Percentiles rank a stretch among this genome's conserved stretches.
Evolutionary conservation across 2,329 filamentous ascomycete genomes (phyloP).

Genomic region (Sordariomycetes sp.): DNA sequence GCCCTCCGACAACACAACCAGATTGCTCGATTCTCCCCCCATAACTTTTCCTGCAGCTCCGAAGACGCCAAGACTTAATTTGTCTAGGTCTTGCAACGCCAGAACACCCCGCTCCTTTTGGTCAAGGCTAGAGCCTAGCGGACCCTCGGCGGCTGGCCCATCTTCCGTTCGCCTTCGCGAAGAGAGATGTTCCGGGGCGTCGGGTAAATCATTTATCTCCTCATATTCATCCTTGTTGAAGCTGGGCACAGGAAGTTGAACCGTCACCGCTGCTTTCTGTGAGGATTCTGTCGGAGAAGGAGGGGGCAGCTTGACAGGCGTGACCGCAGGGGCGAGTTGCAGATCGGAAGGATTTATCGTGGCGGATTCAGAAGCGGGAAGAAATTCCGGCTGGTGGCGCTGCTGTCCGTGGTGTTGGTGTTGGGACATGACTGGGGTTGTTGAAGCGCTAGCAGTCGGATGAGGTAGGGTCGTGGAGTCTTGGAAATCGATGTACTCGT

Average conservation of each 20-base stretch:
- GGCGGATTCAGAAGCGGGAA: neutral
- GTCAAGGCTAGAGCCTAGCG: conserved; percentile 55
- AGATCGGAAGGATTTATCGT: conserved; percentile 1
- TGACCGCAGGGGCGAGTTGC: neutral
- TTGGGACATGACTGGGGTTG: neutral
- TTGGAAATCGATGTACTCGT: conserved; percentile 21
- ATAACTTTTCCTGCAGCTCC: conserved; percentile 62
- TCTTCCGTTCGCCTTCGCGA: conserved; percentile 42
- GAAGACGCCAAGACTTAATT: conserved; percentile 61
- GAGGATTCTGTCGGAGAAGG: neutral
- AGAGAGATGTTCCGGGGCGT: conserved; percentile 36
- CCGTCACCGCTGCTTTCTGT: conserved; percentile 22
- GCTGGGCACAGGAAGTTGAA: conserved; percentile 32
- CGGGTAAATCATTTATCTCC: conserved; percentile 32
- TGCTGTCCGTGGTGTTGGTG: neutral
- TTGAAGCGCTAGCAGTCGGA: neutral
- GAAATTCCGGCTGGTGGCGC: neutral
- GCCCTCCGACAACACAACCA: conserved; percentile 34
- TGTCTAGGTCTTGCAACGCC: conserved; percentile 59
- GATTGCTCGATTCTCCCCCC: conserved; percentile 47
- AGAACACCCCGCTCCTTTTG: conserved; percentile 73
- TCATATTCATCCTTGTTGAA: conserved; percentile 44
- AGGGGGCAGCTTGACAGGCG: neutral
- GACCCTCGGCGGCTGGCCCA: conserved; percentile 41
- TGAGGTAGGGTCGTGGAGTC: neutral